Evolutionary conservation across 176 grass and related monocot genomes (phyloP).

Genomic region (Oryza officinalis): DNA sequence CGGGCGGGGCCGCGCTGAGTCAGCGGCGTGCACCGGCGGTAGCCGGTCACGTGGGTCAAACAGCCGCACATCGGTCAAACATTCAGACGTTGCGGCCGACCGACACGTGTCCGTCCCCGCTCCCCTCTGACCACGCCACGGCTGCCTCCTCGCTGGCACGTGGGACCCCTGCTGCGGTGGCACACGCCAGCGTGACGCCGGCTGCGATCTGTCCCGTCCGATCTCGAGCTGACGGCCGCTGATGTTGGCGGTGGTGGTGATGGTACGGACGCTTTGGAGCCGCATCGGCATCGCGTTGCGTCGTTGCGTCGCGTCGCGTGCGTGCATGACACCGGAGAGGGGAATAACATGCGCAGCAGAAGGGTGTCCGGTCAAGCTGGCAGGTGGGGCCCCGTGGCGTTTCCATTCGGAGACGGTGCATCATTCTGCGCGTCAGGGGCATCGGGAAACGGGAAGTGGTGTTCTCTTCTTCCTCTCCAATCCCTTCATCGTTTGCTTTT

Average conservation of each 20-base stretch:
- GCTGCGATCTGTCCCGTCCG: slow-evolving; percentile 4
- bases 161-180: neutral
- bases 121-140: slow-evolving; percentile 8
- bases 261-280: neutral
- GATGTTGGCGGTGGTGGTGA: slow-evolving; percentile 16
- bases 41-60: slow-evolving; percentile 42
- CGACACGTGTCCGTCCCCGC: slow-evolving; percentile 43
- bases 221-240: slow-evolving; percentile 27
- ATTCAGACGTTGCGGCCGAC: slow-evolving; percentile 20
- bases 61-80: slow-evolving; percentile 32
- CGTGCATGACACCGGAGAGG: neutral
- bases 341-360: slow-evolving; percentile 4
- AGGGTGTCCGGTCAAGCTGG: slow-evolving; percentile 26
- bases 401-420: slow-evolving; percentile 14
- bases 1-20: slow-evolving; percentile 19
- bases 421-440: neutral
- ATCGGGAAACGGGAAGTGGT: slow-evolving; percentile 25
- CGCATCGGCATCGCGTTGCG: neutral
- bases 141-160: neutral
- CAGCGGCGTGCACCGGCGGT: slow-evolving; percentile 55
- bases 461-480: neutral
- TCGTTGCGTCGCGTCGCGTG: neutral
- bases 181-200: slow-evolving; percentile 33
- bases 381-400: neutral
- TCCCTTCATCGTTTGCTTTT: neutral